Percentiles rank a stretch among this genome's conserved stretches.
These are phyloP conservation scores for Colletotrichum magnum DNA, from an alignment of 2,329 filamentous ascomycete genomes.

Conservation along the genomic window DNA sequence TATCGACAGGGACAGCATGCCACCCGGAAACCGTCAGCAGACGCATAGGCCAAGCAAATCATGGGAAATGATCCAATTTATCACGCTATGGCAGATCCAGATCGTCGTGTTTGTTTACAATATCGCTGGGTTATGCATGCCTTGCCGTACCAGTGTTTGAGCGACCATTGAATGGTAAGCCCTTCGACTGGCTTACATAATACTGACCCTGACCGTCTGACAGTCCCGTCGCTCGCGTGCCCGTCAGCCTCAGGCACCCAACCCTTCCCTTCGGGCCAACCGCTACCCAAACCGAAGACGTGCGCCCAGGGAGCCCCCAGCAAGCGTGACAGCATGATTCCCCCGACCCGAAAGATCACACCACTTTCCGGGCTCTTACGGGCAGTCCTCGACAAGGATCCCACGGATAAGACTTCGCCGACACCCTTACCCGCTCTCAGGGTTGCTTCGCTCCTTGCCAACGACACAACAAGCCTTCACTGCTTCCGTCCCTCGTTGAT, in stretches of 20 bases:
- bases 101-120: constrained; percentile 34
- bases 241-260: not conserved
- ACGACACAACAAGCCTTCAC: not conserved
- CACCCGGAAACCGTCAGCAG: not conserved
- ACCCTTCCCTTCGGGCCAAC: not conserved
- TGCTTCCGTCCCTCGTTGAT: not conserved
- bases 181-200: not conserved
- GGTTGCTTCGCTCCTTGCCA: not conserved
- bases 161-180: not conserved
- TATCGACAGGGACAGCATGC: constrained; percentile 11
- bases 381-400: constrained; percentile 14
- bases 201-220: constrained; percentile 10
- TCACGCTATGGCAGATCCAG: constrained; percentile 28
- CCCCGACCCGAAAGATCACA: constrained; percentile 34
- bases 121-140: constrained; percentile 32
- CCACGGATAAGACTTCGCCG: constrained; percentile 19
- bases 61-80: constrained; percentile 36
- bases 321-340: constrained; percentile 7
- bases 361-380: constrained; percentile 36
- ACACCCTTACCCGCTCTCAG: not conserved
- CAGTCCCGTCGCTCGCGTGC: constrained; percentile 20
- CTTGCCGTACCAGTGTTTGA: not conserved
- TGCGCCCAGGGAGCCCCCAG: constrained; percentile 4
- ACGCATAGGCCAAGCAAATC: not conserved
- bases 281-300: constrained; percentile 5